These are phyloP conservation scores for Mycosarcoma maydis DNA, from an alignment of 1,284 basidiomycete genomes.

Conservation along the genomic window DNA sequence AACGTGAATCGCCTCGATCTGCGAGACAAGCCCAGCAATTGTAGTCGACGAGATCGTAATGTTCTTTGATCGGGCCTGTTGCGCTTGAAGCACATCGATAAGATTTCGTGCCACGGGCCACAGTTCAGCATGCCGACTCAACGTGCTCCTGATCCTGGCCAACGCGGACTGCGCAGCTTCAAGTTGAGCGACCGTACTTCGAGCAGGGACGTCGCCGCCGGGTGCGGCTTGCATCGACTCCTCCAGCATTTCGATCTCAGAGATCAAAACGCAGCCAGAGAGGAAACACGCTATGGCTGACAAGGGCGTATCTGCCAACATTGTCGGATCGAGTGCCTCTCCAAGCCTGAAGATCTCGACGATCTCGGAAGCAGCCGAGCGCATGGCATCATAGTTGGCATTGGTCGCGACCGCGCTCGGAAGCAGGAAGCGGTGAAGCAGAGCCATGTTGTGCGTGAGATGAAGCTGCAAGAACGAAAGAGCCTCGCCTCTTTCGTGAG, in stretches of 20 bases:
- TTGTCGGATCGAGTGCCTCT: conserved; percentile 13
- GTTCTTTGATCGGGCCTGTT: not conserved
- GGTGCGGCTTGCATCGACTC: conserved; percentile 5
- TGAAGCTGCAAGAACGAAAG: conserved; percentile 39
- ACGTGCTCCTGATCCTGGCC: conserved; percentile 12
- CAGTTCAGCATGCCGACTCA: conserved; percentile 20
- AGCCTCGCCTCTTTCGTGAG: conserved; percentile 22
- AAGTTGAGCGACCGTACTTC: conserved; percentile 2
- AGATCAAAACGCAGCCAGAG: conserved; percentile 17
- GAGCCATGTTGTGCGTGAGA: conserved; percentile 34
- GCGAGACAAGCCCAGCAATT: conserved; percentile 14
- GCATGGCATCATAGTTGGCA: conserved; percentile 30
- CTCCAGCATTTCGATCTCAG: conserved; percentile 29
- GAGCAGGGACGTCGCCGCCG: not conserved
- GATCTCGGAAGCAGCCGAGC: conserved; percentile 20
- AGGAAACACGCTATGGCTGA: conserved; percentile 27
- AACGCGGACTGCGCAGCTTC: conserved; percentile 12
- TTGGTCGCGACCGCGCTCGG: conserved; percentile 13
- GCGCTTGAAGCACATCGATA: conserved; percentile 18
- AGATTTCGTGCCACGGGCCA: conserved; percentile 30
- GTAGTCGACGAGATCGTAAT: conserved; percentile 1
- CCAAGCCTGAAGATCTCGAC: conserved; percentile 34
- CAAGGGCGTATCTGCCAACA: conserved; percentile 33
- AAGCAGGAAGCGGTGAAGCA: conserved; percentile 28
- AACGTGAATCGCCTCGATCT: conserved; percentile 39